These are phyloP conservation scores for Castanopsis chinensis DNA, from an alignment of 306 rosid species.

Conservation along the genomic window DNA sequence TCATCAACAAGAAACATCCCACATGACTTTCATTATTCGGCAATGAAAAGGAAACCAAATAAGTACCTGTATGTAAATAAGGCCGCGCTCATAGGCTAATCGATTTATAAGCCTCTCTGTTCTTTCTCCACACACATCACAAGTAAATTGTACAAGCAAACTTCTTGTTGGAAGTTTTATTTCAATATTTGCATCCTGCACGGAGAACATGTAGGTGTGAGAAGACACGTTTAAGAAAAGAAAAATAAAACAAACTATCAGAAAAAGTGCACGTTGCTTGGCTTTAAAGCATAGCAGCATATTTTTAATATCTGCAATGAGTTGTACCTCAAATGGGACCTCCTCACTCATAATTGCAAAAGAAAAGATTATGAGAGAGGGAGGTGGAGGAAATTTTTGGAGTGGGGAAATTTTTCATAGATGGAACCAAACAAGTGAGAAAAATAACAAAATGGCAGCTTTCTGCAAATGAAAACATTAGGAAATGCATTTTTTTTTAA, in stretches of 20 bases:
- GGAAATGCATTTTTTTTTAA: neutral
- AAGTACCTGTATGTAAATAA: constrained; percentile 73
- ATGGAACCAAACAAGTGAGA: no score
- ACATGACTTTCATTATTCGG: neutral
- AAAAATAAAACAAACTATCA: neutral
- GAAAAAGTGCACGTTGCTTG: constrained; percentile 14
- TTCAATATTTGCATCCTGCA: constrained; percentile 65
- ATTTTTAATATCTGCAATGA: neutral
- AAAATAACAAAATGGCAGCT: no score
- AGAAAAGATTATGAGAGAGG: no score
- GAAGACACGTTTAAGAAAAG: neutral
- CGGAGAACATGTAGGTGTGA: neutral
- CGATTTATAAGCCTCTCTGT: constrained; percentile 75
- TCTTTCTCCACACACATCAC: constrained; percentile 71
- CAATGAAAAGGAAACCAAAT: constrained; percentile 12
- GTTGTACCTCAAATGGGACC: no score
- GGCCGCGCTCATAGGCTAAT: constrained; percentile 80
- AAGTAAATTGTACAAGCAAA: constrained; percentile 77
- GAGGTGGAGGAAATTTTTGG: no score
- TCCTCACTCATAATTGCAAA: no score
- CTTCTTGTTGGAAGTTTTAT: constrained; percentile 78
- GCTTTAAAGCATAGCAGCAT: neutral
- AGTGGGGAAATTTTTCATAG: no score
- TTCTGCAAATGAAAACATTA: neutral
- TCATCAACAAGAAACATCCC: constrained; percentile 9